Evolutionary conservation across 768 basidiomycete genomes (phyloP), one percentile per base, ranked within the genome.

Genomic region (Podaxis sp.): DNA sequence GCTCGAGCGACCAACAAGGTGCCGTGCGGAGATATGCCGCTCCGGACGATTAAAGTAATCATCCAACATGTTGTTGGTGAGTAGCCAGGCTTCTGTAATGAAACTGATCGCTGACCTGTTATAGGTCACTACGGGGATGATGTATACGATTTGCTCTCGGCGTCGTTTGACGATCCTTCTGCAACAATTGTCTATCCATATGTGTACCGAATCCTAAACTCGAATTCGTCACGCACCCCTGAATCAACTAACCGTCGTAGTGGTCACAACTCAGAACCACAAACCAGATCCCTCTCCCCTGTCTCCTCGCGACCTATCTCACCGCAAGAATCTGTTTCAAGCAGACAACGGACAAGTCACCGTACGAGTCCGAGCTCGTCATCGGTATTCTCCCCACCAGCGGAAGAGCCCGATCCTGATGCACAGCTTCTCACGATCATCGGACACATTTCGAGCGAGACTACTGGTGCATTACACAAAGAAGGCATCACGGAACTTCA

Each of bases 151-250:
- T 76, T 96, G 51, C 84, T 99, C 36, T 91, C 93, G 1, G 85
- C 85, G 46, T 89, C 95, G 10, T 97, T 99, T 69, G 96, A 96
- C 67, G 93, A 95, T 72, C 91, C 95, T n/a, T 96, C 95, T 5
- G 93, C 92, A n/a, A 95, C 93, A 7, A 96, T 96, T 66, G 95
- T 96, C 20, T 96, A 96, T 72, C 93, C 94, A 33, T 97, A 96
- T 68, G 94, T 97, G 48, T 95, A 93, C 73, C 87, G 94, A 37
- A 95, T 96, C 62, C 80, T 96, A 28, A 95, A 95, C 70, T 86
- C 92, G 2, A 81, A 76, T 56, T 74, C 84, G 44, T 76, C 78
- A 46, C 79, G 80, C 53, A 73, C 75, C 15, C 71, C 80, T 20
- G 80, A 82, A 26, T 75, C 72, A 20, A 69, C 74, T 37, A 68